Base-by-base conservation (phyloP, 2,329 filamentous ascomycete species). In the Aureobasidium sp. region DNA sequence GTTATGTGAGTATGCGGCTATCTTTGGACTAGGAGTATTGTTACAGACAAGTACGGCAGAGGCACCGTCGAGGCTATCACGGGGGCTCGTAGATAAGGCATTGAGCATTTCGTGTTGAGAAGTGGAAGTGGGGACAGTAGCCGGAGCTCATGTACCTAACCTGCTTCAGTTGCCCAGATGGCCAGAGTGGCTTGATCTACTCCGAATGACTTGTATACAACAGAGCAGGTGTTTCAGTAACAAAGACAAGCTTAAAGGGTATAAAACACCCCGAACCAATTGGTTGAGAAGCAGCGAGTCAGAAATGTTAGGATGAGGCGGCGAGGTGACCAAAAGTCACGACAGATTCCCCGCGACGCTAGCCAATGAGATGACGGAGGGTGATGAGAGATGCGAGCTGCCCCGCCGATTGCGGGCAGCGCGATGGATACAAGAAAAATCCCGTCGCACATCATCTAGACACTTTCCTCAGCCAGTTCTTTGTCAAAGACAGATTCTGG, bases 291-390 rank as follows among this genome's bases (percentile, higher is more conserved):
- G 12, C 44, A 46, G n/a, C 53, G 41, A 57, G 41, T 57, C 53
- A 56, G 37, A 44, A 8, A 43, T 17, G 26, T 17, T 3, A 32
- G 37, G 12, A 46, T 27, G 2, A 17, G 10, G 52, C 52, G 53
- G 53, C 53, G 39, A 34, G n/a, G 53, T 57, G 39, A 44, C 39
- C 53, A 34, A 57, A 57, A 43, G n/a, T 24, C 39, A 57, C 32
- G 53, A 57, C 53, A 46, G n/a, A 44, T 57, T n/a, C 39, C 53
- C 53, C 37, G 52, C 24, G 24, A 9, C 37, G 34, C 26, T 32
- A 37, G 43, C 55, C 55, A 59, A 59, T 59, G 41, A 59, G 32
- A 36, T 44, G 27, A 46, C 53, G 51, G 37, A 53, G 34, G 50
- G 32, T 39, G 41, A 17, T 47, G 44, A 7, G 44, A 47, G 29